Conservation (phyloP, 192 early-diverging fungal species). For the Entrophospora sp. region DNA sequence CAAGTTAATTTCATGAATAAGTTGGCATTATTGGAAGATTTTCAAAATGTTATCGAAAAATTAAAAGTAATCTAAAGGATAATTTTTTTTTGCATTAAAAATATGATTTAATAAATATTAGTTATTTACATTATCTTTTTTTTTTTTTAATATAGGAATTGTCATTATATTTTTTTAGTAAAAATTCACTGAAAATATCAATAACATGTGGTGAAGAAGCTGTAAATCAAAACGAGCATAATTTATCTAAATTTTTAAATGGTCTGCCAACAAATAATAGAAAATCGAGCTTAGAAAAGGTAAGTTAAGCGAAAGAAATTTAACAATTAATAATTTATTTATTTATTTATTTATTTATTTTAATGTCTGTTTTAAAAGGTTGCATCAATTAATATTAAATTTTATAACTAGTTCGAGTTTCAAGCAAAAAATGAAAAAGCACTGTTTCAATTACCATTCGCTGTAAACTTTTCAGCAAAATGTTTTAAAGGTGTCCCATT, state of each 20-base stretch:
- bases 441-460: conserved; percentile 78
- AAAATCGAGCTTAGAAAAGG: neutral
- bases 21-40: conserved; percentile 56
- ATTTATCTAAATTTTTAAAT: conserved; percentile 33
- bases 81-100: conserved; percentile 16
- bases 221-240: conserved; percentile 36
- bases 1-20: conserved; percentile 78
- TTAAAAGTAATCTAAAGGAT: conserved; percentile 57
- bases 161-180: conserved; percentile 30
- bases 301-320: neutral
- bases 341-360: too few species aligned
- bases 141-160: neutral
- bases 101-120: neutral
- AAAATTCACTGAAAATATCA: conserved; percentile 37
- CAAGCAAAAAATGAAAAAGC: conserved; percentile 43
- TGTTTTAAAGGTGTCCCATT: conserved; percentile 76
- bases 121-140: neutral
- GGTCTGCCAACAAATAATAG: conserved; percentile 21
- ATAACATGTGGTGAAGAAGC: conserved; percentile 45
- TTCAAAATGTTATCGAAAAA: conserved; percentile 50
- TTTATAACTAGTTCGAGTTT: conserved; percentile 34
- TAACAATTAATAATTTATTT: too few species aligned
- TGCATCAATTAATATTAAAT: neutral
- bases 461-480: conserved; percentile 76
- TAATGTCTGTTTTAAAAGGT: too few species aligned